phyloP scores from a whole-genome alignment of 768 basidiomycete species.

The Pisolithus sp. region DNA sequence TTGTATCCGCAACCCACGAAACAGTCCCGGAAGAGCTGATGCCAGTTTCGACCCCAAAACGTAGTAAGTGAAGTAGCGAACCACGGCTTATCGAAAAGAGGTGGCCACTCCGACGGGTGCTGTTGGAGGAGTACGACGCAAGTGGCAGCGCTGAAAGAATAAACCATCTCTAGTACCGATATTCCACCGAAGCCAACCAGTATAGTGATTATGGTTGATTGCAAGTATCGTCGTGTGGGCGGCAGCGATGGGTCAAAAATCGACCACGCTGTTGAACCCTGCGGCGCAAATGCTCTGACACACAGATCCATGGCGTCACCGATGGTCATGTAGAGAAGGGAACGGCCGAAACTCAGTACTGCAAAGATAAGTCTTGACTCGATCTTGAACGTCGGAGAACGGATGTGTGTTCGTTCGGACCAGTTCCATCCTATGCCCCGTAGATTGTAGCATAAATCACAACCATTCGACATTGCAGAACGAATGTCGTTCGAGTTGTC shows the following conservation, averaged over 20 bases:
- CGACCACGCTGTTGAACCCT: conserved; percentile 27
- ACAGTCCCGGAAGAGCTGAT: conserved; percentile 54
- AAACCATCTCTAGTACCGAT: conserved; percentile 36
- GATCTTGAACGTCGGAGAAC: conserved; percentile 8
- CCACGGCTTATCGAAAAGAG: conserved; percentile 55
- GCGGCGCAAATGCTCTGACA: conserved; percentile 28
- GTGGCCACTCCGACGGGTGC: conserved; percentile 53
- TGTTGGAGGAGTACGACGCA: conserved; percentile 44
- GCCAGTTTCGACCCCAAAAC: conserved; percentile 65
- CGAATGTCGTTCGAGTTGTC: background rate
- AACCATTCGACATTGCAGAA: conserved; percentile 23
- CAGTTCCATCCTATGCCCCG: conserved; percentile 24
- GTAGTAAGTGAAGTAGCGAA: conserved; percentile 48
- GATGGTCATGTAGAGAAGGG: background rate
- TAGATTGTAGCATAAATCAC: conserved; percentile 19
- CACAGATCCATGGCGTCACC: conserved; percentile 3
- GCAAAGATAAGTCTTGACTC: conserved; percentile 16
- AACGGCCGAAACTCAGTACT: conserved; percentile 10
- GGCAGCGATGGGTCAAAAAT: conserved; percentile 33
- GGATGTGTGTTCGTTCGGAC: conserved; percentile 9
- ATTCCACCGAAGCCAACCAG: conserved; percentile 41
- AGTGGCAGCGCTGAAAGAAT: conserved; percentile 37
- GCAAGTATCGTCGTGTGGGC: conserved; percentile 30
- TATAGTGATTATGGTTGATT: conserved; percentile 39
- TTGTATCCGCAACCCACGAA: conserved; percentile 49